Percentiles rank a stretch among this genome's conserved stretches.
phyloP scores from a whole-genome alignment of 2,329 filamentous ascomycete species.

The Lachnellula subtilissima region DNA sequence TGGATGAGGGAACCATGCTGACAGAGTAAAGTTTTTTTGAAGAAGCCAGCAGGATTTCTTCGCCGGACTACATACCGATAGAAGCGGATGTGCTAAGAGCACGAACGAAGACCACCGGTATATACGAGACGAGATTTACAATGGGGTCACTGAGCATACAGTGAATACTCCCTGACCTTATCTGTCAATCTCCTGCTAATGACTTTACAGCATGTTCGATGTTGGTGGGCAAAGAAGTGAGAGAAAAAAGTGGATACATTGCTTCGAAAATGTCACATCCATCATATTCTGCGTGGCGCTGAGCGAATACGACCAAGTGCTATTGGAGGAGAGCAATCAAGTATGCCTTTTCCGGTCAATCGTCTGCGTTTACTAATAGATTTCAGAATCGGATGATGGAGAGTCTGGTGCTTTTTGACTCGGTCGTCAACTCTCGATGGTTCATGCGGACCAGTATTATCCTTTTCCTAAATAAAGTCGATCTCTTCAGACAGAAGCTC shows the following conservation, averaged over 20 bases:
- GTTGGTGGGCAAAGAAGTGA: constrained; percentile 96
- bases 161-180: constrained; percentile 52
- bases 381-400: constrained; percentile 98
- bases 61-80: constrained; percentile 80
- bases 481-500: constrained; percentile 95
- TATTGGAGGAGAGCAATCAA: constrained; percentile 95
- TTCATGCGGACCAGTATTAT: constrained; percentile 99
- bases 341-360: constrained; percentile 44
- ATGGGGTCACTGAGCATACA: constrained; percentile 99
- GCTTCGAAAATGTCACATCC: constrained; percentile 98
- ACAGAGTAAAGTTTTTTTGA: constrained; percentile 76
- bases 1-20: constrained; percentile 7
- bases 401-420: constrained; percentile 91
- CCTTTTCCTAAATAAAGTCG: constrained; percentile 97
- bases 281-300: constrained; percentile 99
- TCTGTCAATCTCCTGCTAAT: constrained; percentile 18
- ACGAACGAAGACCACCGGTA: constrained; percentile 96
- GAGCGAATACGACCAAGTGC: constrained; percentile 96
- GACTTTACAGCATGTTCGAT: constrained; percentile 81
- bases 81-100: constrained; percentile 95
- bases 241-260: constrained; percentile 99
- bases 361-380: constrained; percentile 12
- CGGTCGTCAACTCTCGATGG: constrained; percentile 97
- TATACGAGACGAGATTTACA: constrained; percentile 96
- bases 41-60: constrained; percentile 79